A percentile compares a stretch with the other conserved stretches of the same genome.
Conservation (phyloP, 2,329 filamentous ascomycete species). For the Chaetomium globosum region DNA sequence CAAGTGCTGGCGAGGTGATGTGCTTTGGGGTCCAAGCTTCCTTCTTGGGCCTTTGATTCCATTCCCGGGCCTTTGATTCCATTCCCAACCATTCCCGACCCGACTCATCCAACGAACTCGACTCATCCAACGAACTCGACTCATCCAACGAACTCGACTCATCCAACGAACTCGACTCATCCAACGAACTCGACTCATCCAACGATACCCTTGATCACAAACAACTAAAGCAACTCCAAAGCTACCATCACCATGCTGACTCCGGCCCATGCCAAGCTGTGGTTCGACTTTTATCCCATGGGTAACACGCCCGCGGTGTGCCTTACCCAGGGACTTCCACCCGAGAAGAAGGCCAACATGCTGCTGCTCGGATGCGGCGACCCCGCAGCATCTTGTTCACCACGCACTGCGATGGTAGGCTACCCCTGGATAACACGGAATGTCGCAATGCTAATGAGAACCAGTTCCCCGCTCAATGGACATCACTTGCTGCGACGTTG, state of each 20-base stretch:
- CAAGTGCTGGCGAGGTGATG: too few species aligned
- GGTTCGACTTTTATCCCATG: slow-evolving; percentile 49
- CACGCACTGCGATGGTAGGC: slow-evolving; percentile 45
- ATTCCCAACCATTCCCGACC: neutral
- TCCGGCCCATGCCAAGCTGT: slow-evolving; percentile 40
- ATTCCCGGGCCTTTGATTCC: neutral
- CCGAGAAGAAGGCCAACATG: slow-evolving; percentile 50
- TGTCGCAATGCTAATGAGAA: slow-evolving; percentile 34
- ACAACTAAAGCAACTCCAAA: neutral
- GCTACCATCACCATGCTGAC: slow-evolving; percentile 42
- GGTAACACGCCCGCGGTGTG: slow-evolving; percentile 58
- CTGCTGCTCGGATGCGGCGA: slow-evolving; percentile 61
- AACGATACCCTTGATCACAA: neutral
- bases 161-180: neutral
- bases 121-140: neutral
- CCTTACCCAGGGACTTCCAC: slow-evolving; percentile 51
- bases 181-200: neutral
- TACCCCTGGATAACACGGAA: neutral
- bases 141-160: neutral
- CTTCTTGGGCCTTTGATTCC: neutral
- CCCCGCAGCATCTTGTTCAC: slow-evolving; percentile 59
- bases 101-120: neutral
- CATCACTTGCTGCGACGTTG: slow-evolving; percentile 59
- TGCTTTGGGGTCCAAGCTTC: too few species aligned
- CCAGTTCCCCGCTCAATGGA: slow-evolving; percentile 38